Evolutionary conservation across 805 yeast species (phyloP).

Genomic region (Priceomyces fermenticarens): DNA sequence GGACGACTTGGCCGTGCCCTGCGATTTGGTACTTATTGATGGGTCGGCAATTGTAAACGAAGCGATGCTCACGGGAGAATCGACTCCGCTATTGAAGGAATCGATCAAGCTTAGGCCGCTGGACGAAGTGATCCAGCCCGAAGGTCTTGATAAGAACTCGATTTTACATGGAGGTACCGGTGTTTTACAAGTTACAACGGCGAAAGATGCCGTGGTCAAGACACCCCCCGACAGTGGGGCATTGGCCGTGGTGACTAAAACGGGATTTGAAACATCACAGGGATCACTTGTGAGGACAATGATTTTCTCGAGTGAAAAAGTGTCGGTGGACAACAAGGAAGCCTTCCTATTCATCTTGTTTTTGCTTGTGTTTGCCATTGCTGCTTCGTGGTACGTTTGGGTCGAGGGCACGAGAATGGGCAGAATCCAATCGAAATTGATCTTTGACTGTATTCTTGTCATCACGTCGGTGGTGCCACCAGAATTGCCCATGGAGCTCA

Average conservation of each 20-base stretch:
- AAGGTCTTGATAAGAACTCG: constrained; percentile 86
- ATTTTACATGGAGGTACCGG: constrained; percentile 94
- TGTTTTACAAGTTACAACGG: constrained; percentile 83
- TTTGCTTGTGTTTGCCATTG: constrained; percentile 84
- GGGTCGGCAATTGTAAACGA: constrained; percentile 96
- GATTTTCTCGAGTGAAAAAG: constrained; percentile 96
- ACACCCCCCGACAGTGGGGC: constrained; percentile 91
- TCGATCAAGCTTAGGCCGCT: constrained; percentile 80
- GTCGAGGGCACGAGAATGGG: constrained; percentile 95
- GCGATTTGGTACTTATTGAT: constrained; percentile 81
- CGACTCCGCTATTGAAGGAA: constrained; percentile 94
- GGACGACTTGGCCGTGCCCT: constrained; percentile 91
- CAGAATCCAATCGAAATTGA: constrained; percentile 88
- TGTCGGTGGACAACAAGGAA: constrained; percentile 92
- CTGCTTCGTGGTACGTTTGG: constrained; percentile 98
- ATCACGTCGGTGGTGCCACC: constrained; percentile 98
- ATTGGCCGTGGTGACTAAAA: constrained; percentile 81
- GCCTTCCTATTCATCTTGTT: constrained; percentile 90
- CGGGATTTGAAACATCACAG: constrained; percentile 98
- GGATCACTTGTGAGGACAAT: constrained; percentile 96
- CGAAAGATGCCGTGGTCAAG: constrained; percentile 50
- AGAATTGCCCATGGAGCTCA: constrained; percentile 97
- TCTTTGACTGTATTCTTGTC: constrained; percentile 92
- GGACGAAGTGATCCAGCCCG: constrained; percentile 63
- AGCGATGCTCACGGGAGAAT: constrained; percentile 98